Evolutionary conservation across 75 land plant species (phyloP).

Genomic region (Larix kaempferi): DNA sequence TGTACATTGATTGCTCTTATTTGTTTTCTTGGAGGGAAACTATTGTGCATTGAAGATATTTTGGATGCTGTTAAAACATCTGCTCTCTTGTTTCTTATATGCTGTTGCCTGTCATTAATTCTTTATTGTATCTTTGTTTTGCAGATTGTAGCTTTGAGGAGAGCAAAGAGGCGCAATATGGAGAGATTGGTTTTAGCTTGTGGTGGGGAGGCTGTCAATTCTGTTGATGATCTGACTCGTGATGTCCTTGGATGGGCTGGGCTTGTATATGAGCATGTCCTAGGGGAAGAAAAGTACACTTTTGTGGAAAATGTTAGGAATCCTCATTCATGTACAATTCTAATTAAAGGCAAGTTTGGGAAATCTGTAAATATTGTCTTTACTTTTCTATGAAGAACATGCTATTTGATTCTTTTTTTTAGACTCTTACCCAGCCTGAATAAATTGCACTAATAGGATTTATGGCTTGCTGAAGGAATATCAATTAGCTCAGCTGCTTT

Average conservation of each 20-base stretch:
- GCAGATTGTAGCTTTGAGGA: slow-evolving; percentile 88
- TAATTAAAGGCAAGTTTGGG: slow-evolving; percentile 65
- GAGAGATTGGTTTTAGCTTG: slow-evolving; percentile 95
- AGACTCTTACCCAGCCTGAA: too few relatives aligned
- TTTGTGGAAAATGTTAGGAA: slow-evolving; percentile 97
- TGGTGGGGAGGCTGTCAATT: slow-evolving; percentile 98
- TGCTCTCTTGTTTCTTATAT: not conserved
- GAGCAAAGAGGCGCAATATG: slow-evolving; percentile 99
- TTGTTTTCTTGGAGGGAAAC: too few relatives aligned
- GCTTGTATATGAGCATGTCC: slow-evolving; percentile 93
- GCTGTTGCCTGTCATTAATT: not conserved
- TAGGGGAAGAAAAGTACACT: slow-evolving; percentile 98
- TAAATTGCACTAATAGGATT: not conserved
- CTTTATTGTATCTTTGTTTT: slow-evolving; percentile 9
- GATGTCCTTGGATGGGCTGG: slow-evolving; percentile 97
- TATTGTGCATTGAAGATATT: too few relatives aligned
- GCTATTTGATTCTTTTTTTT: not conserved
- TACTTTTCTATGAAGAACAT: not conserved
- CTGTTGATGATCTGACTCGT: slow-evolving; percentile 85
- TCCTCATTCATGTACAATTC: slow-evolving; percentile 93
- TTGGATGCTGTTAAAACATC: too few relatives aligned
- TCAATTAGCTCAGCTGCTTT: not conserved
- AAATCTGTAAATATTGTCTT: not conserved
- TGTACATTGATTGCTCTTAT: too few relatives aligned
- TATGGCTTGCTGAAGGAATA: not conserved